Conservation (phyloP, 352 stramenopile species). For the Achlya hypogyna region DNA sequence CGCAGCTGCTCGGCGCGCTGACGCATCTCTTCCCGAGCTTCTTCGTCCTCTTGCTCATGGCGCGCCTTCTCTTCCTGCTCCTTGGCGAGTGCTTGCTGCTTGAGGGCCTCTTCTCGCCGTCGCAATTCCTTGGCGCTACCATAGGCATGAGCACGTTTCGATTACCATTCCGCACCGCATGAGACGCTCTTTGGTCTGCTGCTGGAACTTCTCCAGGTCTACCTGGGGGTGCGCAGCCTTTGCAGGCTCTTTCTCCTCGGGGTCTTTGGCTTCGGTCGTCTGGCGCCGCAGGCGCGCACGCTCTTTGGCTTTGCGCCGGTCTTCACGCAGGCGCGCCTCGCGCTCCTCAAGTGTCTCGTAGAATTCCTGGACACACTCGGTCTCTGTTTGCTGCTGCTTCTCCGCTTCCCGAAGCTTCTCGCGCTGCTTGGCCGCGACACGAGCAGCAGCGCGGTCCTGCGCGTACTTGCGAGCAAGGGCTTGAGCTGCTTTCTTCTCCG, state of each 20-base stretch:
- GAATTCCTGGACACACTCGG: constrained; percentile 20
- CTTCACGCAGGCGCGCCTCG: constrained; percentile 29
- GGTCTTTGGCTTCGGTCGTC: not conserved
- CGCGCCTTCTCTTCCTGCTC: constrained; percentile 13
- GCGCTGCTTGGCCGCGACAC: constrained; percentile 25
- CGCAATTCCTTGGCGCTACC: constrained; percentile 10
- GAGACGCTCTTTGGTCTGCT: constrained; percentile 16
- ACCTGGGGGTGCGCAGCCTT: not conserved
- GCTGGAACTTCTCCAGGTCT: constrained; percentile 16
- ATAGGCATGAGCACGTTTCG: not conserved
- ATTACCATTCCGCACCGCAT: not conserved
- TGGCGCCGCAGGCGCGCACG: constrained; percentile 27
- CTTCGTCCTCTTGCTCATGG: constrained; percentile 22
- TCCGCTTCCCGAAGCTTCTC: constrained; percentile 23
- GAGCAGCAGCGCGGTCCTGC: constrained; percentile 42
- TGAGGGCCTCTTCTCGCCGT: constrained; percentile 19
- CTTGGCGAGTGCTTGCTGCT: constrained; percentile 1
- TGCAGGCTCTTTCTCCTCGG: not conserved
- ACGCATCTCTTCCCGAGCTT: constrained; percentile 28
- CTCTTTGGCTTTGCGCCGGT: constrained; percentile 36
- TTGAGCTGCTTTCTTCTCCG: constrained; percentile 29
- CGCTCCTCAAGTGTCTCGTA: constrained; percentile 28
- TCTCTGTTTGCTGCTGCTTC: constrained; percentile 18
- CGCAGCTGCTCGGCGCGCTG: no score
- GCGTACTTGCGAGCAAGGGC: constrained; percentile 35